These are phyloP conservation scores for Phalaenopsis equestris DNA, from an alignment of 106 monocot species.

Conservation along the genomic window DNA sequence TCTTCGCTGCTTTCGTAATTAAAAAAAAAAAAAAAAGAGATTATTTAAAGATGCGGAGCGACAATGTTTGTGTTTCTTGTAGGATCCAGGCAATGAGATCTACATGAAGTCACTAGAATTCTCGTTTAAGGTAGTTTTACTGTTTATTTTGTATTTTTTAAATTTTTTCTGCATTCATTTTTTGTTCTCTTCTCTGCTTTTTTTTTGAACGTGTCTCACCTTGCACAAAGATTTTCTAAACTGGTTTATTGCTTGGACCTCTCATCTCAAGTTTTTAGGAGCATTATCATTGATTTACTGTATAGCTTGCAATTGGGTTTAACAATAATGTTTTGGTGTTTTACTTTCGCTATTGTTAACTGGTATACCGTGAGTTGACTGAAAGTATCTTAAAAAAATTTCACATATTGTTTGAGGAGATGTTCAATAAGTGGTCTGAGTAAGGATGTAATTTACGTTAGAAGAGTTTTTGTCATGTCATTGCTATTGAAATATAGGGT, in stretches of 20 bases:
- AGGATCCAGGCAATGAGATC: slow-evolving; percentile 80
- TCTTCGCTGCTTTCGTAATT: background rate
- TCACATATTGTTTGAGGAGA: background rate
- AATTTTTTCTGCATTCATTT: background rate
- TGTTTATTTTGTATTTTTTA: background rate
- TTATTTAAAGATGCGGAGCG: background rate
- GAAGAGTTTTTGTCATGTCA: no score
- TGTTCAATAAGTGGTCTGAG: no score
- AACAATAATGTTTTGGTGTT: background rate
- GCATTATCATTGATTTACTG: background rate
- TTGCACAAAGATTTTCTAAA: background rate
- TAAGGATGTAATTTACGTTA: no score
- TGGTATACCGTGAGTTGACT: background rate
- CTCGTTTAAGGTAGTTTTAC: slow-evolving; percentile 42
- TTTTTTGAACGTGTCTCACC: background rate
- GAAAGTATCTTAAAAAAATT: background rate
- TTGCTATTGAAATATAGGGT: no score
- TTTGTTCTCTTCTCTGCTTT: background rate
- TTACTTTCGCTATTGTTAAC: background rate
- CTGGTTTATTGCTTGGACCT: background rate
- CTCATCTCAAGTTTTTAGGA: background rate
- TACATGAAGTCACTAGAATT: slow-evolving; percentile 75
- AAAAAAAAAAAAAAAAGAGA: no score
- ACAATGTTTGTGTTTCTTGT: background rate
- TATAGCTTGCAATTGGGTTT: background rate